Evolutionary conservation across 2,329 filamentous ascomycete genomes (phyloP), one percentile per base, ranked within the genome.

Genomic region (Aspergillus quadricinctus): DNA sequence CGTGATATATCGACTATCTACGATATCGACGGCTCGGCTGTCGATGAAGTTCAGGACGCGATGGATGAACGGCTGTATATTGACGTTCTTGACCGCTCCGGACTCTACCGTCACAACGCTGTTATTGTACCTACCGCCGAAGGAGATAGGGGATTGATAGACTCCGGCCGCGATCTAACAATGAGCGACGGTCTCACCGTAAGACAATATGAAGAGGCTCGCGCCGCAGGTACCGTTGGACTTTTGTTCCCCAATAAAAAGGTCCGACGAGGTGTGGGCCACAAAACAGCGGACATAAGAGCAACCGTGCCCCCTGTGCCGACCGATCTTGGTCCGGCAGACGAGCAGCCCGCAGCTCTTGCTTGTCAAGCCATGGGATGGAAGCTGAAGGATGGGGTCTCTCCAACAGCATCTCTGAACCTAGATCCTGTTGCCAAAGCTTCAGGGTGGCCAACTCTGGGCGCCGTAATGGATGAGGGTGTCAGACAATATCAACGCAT

Each of bases 51-150:
- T 27, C 85, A 89, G 62, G 94, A 99, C 72, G 83, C 86, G 54
- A 83, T 92, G 66, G 90, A 94, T 31, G 93, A 97, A 71, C 91
- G 89, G 62, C 82, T 99, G 1, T 97, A 95, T 78, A 97, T 97
- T 64, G 92, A 97, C 71, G 90, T 96, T 48, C 81, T 97, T 23
- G 93, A 97, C 69, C 86, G 94, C 53, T 91, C 94, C 46, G 94
- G 92, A 69, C 86, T 89, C 62, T 97, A 91, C 77, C 92, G 96
- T 66, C 89, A 90, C 70, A 93, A 92, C 71, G 77, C 85, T 25
- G 81, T 85, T 35, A 81, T 85, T 7, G 81, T 84, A 7, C 86
- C 88, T 61, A 86, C 88, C 23, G 86, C 95, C 17, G 86, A 92
- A 69, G 94, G 93, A 14, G 90, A 96, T 65, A 86, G 86, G 62